Conservation (phyloP, 352 stramenopile species). For the Discostella stelligera region DNA sequence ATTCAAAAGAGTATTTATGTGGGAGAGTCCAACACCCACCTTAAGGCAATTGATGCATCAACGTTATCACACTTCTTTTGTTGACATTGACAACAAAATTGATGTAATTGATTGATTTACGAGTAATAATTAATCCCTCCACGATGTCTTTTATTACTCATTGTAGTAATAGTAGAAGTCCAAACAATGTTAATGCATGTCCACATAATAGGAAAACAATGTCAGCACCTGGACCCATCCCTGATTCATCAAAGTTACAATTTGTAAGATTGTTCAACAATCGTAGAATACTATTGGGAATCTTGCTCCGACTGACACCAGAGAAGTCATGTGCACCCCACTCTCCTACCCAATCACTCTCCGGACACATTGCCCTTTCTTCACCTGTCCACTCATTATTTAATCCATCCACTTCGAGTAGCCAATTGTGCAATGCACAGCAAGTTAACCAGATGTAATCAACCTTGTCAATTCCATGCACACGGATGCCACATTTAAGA, state of each 20-base stretch:
- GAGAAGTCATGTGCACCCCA: background rate
- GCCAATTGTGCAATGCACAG: slow-evolving; percentile 39
- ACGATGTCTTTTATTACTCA: no score
- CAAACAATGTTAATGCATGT: no score
- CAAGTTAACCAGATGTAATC: slow-evolving; percentile 22
- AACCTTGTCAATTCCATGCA: slow-evolving; percentile 26
- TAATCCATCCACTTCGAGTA: slow-evolving; percentile 32
- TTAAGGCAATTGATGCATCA: no score
- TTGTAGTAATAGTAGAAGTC: no score
- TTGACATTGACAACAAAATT: no score
- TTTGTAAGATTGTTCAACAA: background rate
- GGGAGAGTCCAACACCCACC: no score
- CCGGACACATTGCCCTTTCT: slow-evolving; percentile 3
- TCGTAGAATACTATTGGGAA: background rate
- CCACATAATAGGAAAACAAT: background rate
- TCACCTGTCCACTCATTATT: slow-evolving; percentile 13
- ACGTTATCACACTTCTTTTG: no score
- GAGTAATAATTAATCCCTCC: no score
- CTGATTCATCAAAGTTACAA: background rate
- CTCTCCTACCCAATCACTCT: slow-evolving; percentile 3
- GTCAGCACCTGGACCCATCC: background rate
- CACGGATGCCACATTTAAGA: slow-evolving; percentile 24
- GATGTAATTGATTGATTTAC: no score
- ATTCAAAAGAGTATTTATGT: no score
- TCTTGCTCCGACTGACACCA: background rate